Conservation (phyloP, 441 rosid species). For the Gossypium lobatum region DNA sequence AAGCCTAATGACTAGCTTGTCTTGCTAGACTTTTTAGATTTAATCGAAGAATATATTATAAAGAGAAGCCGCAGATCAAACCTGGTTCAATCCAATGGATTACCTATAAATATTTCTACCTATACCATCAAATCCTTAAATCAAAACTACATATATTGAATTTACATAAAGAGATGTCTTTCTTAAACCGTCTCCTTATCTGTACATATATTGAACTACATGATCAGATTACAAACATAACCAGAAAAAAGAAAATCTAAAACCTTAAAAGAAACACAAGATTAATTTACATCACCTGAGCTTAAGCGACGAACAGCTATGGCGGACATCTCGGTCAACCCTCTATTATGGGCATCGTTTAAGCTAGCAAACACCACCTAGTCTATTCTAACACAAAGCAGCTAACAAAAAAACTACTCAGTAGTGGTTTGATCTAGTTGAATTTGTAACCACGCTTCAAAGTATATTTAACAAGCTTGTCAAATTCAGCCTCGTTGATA, state of each 20-base stretch:
- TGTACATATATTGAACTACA: neutral
- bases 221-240: neutral
- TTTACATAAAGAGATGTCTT: neutral
- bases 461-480: constrained; percentile 17
- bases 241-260: neutral
- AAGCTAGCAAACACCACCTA: neutral
- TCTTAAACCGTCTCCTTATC: neutral
- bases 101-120: too few species aligned
- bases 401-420: neutral
- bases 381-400: neutral
- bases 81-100: too few species aligned
- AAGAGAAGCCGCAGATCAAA: too few species aligned
- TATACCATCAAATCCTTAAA: too few species aligned
- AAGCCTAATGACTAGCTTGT: too few species aligned
- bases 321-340: neutral
- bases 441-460: constrained; percentile 14
- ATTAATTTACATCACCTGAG: neutral
- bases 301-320: neutral
- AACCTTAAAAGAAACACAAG: neutral
- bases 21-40: too few species aligned
- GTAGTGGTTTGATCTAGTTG: neutral
- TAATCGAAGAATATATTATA: too few species aligned
- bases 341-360: neutral
- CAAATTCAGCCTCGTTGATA: constrained; percentile 22
- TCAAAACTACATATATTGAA: neutral